Evolutionary conservation across 2,329 filamentous ascomycete genomes (phyloP), one percentile per base, ranked within the genome.

Genomic region (Diaporthe capsici): DNA sequence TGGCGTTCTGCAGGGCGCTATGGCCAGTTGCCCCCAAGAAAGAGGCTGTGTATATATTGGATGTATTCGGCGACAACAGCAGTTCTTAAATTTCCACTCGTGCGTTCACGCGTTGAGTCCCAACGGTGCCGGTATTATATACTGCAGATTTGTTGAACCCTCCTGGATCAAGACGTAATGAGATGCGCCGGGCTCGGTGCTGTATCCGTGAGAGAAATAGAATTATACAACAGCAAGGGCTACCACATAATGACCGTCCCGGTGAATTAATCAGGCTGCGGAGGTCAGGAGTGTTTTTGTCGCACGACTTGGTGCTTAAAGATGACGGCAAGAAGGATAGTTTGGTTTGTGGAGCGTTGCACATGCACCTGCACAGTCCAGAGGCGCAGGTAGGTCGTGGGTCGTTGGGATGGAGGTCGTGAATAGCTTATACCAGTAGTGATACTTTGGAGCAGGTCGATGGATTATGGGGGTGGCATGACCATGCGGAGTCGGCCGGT

Each of bases 401-500:
- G 17, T 44, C 17, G 28, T 31, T 53, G 44, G 8, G 71, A n/a
- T 28, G 25, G 12, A 44, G 57, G 44, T 51, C 22, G 31, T 37
- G 63, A 68, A 68, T 25, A 20, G 63, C 63, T 53, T 39, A 57
- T 42, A 55, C 47, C 31, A 73, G 25, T 58, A 72, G 39, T 44
- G 61, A 74, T 49, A 37, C 28, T 58, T 57, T n/a, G 8, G 57
- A 31, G 17, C 20, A 17, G 49, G 17, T 44, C 22, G 57, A 47
- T 22, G n/a, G 53, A n/a, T 49, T 76, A 76, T 65, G 49, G 44
- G 37, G 28, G 39, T 28, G 61, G 71, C 75, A 76, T 71, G 57
- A 47, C 47, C 20, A 28, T 25, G 8, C 13, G 28, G 65, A 42
- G 34, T 70, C 25, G 55, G 34, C 58, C 39, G 61, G 15, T 49